These are phyloP conservation scores for Cupressus sempervirens DNA, from an alignment of 75 land plant species.

Conservation along the genomic window DNA sequence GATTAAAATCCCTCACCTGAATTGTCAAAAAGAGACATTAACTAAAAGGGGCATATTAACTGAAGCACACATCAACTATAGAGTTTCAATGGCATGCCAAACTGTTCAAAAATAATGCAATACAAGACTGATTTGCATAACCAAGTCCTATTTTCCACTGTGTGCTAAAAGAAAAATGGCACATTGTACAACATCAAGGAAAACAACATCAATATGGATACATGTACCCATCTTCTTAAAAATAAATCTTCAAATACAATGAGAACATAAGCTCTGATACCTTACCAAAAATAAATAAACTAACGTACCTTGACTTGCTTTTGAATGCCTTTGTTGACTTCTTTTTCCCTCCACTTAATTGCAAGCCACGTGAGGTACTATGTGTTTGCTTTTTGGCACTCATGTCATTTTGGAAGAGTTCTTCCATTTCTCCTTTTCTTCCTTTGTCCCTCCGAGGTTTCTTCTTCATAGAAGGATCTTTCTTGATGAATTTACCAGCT, in stretches of 20 bases:
- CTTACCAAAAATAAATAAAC: too few species aligned
- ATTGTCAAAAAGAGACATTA: not conserved
- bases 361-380: constrained; percentile 6
- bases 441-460: constrained; percentile 33
- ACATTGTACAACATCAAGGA: not conserved
- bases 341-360: constrained; percentile 35
- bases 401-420: constrained; percentile 71
- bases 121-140: not conserved
- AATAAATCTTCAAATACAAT: not conserved
- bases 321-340: constrained; percentile 79
- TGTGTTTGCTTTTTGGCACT: constrained; percentile 42
- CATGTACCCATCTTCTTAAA: not conserved
- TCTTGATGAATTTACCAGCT: constrained; percentile 44
- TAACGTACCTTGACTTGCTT: constrained; percentile 81
- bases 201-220: not conserved
- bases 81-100: not conserved
- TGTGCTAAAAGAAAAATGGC: not conserved
- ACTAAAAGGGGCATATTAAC: not conserved
- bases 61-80: not conserved
- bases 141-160: not conserved
- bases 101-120: not conserved
- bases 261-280: too few species aligned
- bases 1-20: not conserved
- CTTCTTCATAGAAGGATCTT: constrained; percentile 16
- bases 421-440: constrained; percentile 73